These are phyloP conservation scores for Pseudoscleropodium purum DNA, from an alignment of 225 moss, liverwort and hornwort genomes.

Conservation along the genomic window DNA sequence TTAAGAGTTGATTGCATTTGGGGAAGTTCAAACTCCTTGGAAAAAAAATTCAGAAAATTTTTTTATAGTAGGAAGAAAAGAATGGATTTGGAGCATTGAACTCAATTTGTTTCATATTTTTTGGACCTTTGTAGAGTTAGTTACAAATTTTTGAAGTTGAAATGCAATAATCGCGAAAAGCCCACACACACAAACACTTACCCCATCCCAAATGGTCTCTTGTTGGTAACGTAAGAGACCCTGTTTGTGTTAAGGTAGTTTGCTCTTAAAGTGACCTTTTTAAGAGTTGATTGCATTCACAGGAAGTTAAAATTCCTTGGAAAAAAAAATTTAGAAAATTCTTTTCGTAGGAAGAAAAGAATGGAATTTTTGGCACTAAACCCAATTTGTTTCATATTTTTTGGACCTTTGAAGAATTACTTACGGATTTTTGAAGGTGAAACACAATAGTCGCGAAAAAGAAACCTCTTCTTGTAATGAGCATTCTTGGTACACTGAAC, in stretches of 20 bases:
- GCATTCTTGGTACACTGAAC: no score
- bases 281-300: background rate
- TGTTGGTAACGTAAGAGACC: background rate
- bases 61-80: no score
- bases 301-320: background rate
- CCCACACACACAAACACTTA: no score
- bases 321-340: background rate
- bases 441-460: fast-evolving
- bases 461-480: no score
- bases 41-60: no score
- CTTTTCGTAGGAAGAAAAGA: background rate
- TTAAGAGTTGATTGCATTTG: no score
- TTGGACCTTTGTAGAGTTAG: no score
- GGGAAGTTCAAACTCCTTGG: no score
- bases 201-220: background rate
- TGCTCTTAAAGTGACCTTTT: background rate
- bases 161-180: no score
- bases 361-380: background rate
- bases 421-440: background rate
- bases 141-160: no score
- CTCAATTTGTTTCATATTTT: no score
- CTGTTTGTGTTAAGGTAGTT: background rate
- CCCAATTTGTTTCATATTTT: background rate
- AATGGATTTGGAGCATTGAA: no score
- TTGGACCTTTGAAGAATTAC: background rate